Percentiles rank a stretch among this genome's conserved stretches.
Evolutionary conservation across 108 stramenopile species (phyloP).

Genomic region (Schizochytrium sp.): DNA sequence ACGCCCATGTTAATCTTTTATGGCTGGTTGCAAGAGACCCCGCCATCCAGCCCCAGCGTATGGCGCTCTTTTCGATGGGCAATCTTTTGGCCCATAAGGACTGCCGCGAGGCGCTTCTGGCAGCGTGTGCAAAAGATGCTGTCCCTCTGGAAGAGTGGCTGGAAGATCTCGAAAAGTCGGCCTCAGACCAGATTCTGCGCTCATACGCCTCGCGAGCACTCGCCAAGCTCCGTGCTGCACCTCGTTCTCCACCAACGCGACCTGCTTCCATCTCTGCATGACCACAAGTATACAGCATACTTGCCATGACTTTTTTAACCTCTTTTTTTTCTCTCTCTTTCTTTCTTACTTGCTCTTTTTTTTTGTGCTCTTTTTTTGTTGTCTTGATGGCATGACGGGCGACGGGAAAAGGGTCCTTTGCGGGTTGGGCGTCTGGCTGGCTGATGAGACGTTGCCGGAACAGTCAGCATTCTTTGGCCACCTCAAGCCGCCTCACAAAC

Average conservation of each 20-base stretch:
- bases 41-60: slow-evolving; percentile 25
- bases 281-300: no score
- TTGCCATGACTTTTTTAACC: no score
- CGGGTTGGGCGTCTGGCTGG: no score
- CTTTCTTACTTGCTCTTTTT: no score
- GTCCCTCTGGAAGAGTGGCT: neutral
- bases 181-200: neutral
- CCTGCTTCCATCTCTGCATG: no score
- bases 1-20: slow-evolving; percentile 15
- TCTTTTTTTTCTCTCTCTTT: no score
- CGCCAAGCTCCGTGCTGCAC: neutral
- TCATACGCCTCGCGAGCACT: neutral
- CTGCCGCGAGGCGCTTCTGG: slow-evolving; percentile 21
- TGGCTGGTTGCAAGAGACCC: slow-evolving; percentile 13
- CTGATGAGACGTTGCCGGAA: no score
- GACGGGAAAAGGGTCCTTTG: no score
- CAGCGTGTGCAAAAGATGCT: neutral
- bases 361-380: no score
- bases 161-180: neutral
- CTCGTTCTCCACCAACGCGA: neutral
- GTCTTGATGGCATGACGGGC: no score
- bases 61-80: slow-evolving; percentile 45
- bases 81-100: slow-evolving; percentile 27
- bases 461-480: no score
- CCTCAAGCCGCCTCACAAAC: no score